phyloP scores from a whole-genome alignment of 257 asterid species.

The Nicotiana otophora region DNA sequence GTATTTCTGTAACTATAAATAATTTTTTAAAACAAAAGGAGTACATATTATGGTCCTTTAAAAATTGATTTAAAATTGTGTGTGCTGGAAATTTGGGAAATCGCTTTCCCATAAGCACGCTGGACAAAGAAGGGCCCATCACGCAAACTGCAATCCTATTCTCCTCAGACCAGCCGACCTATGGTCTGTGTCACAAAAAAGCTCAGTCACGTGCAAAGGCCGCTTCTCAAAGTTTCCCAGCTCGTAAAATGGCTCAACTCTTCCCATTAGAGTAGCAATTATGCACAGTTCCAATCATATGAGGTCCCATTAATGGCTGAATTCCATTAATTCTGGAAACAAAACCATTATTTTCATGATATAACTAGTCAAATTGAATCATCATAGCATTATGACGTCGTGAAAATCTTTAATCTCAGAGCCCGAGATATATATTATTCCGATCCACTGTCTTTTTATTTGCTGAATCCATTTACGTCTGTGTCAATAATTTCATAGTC shows the following conservation, averaged over 20 bases:
- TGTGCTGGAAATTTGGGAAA: background rate
- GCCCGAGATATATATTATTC: background rate
- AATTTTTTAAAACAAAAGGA: too few species aligned
- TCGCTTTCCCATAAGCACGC: background rate
- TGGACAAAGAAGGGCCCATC: conserved; percentile 7
- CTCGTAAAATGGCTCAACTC: background rate
- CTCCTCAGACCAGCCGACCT: conserved; percentile 15
- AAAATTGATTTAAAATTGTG: background rate
- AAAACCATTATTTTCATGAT: background rate
- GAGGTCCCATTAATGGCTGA: background rate
- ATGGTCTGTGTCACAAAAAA: background rate
- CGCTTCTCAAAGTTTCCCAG: background rate
- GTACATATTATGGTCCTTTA: too few species aligned
- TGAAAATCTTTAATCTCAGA: background rate
- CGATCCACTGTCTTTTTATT: background rate
- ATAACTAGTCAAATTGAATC: background rate
- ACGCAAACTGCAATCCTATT: background rate
- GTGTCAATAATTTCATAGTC: background rate
- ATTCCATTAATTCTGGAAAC: background rate
- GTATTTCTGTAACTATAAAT: too few species aligned
- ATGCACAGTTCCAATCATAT: background rate
- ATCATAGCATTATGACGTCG: background rate
- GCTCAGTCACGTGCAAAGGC: conserved; percentile 9
- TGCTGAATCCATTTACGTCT: background rate
- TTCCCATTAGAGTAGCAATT: background rate